Evolutionary conservation across 805 yeast species (phyloP).

Genomic region (Maudiozyma pseudohumilis): DNA sequence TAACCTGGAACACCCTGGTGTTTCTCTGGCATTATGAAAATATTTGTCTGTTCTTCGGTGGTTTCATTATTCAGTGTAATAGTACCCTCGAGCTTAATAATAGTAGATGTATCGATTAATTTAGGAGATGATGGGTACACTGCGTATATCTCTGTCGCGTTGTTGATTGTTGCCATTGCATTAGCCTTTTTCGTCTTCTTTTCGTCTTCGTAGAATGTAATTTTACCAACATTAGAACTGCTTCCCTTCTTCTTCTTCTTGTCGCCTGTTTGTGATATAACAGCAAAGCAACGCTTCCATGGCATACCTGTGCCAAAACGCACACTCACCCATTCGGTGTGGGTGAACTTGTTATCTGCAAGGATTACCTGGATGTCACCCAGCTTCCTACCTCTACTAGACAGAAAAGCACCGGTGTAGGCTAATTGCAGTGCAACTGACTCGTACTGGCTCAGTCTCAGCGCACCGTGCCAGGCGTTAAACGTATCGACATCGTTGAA

Average conservation of each 20-base stretch:
- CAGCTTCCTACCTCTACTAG: conserved; percentile 77
- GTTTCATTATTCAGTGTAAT: conserved; percentile 48
- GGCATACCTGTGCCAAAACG: conserved; percentile 97
- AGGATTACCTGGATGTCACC: conserved; percentile 80
- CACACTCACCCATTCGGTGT: conserved; percentile 90
- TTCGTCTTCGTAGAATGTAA: conserved; percentile 71
- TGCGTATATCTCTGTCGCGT: conserved; percentile 68
- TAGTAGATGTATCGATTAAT: conserved; percentile 76
- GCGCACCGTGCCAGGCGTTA: conserved; percentile 71
- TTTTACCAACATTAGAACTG: conserved; percentile 46
- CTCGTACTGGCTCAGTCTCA: conserved; percentile 73
- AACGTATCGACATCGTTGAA: conserved; percentile 58
- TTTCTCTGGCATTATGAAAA: conserved; percentile 56
- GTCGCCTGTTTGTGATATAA: conserved; percentile 56
- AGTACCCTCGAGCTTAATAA: conserved; percentile 79
- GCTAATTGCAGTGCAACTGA: conserved; percentile 82
- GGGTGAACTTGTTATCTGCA: conserved; percentile 67
- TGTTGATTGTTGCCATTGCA: conserved; percentile 72
- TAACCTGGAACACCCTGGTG: conserved; percentile 65
- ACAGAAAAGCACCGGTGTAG: conserved; percentile 86
- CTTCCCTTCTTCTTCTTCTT: conserved; percentile 15
- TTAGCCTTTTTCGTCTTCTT: conserved; percentile 56
- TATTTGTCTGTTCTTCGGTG: conserved; percentile 35
- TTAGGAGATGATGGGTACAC: conserved; percentile 78
- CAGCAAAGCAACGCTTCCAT: conserved; percentile 90